Evolutionary conservation across 2,329 filamentous ascomycete genomes (phyloP).

Genomic region (Monilinia fructigena): DNA sequence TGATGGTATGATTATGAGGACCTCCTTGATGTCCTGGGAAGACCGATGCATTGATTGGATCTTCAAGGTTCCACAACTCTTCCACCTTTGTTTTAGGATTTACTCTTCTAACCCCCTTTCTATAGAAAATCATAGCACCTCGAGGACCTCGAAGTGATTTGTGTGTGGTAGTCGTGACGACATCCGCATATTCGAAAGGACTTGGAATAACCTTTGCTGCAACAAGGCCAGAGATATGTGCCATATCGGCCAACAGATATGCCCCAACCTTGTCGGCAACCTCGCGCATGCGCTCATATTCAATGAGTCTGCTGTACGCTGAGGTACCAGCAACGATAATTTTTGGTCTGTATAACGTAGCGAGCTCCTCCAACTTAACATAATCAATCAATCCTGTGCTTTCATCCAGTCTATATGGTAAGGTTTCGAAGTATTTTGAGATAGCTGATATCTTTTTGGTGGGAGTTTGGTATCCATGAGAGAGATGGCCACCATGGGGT

Average conservation of each 20-base stretch:
- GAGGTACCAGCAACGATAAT: constrained; percentile 92
- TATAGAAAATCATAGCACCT: constrained; percentile 99
- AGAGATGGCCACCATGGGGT: constrained; percentile 92
- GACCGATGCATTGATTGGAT: constrained; percentile 97
- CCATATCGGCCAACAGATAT: constrained; percentile 94
- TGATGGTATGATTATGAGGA: constrained; percentile 99
- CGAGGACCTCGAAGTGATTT: constrained; percentile 97
- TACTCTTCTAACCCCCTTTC: constrained; percentile 91
- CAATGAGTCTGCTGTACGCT: constrained; percentile 92
- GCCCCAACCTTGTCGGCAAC: constrained; percentile 89
- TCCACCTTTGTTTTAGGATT: constrained; percentile 88
- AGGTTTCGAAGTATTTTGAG: constrained; percentile 97
- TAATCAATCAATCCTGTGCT: constrained; percentile 94
- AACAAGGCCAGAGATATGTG: constrained; percentile 92
- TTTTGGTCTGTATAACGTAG: constrained; percentile 88
- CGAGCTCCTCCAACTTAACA: constrained; percentile 81
- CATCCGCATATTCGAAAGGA: constrained; percentile 88
- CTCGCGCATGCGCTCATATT: constrained; percentile 88
- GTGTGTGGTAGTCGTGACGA: constrained; percentile 98
- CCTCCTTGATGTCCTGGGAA: constrained; percentile 99
- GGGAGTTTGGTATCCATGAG: constrained; percentile 95
- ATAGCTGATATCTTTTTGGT: constrained; percentile 95
- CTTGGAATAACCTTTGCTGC: constrained; percentile 88
- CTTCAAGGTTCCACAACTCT: constrained; percentile 92
- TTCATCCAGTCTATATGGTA: constrained; percentile 90